Percentiles rank a stretch among this genome's conserved stretches.
Conservation (phyloP, 2,329 filamentous ascomycete species). For the Pseudofabraea citricarpa region DNA sequence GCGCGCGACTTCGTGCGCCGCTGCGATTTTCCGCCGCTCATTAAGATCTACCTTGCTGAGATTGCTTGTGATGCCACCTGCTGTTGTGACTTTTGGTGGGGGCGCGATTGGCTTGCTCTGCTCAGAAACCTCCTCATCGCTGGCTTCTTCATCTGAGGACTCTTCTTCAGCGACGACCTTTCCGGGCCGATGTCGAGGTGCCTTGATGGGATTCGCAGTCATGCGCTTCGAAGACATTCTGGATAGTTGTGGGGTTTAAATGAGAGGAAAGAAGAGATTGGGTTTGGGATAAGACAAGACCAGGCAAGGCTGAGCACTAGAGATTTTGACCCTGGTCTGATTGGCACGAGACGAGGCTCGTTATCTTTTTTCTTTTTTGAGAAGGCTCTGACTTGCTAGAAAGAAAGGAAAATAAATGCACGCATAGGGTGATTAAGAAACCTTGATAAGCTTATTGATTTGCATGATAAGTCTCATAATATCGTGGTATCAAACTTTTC, state of each 20-base stretch:
- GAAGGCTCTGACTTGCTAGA: too few species aligned
- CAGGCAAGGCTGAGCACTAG: background rate
- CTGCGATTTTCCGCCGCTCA: constrained; percentile 39
- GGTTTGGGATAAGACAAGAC: background rate
- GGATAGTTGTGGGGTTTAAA: constrained; percentile 1
- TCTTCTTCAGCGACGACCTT: constrained; percentile 56
- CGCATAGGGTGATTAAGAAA: too few species aligned
- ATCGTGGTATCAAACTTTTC: constrained; percentile 16
- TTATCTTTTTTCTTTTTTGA: too few species aligned
- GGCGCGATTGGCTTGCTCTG: constrained; percentile 37
- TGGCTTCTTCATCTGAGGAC: constrained; percentile 44
- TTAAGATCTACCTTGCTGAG: constrained; percentile 48
- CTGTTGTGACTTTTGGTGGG: constrained; percentile 52
- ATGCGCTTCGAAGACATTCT: constrained; percentile 73
- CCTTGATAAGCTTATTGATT: background rate
- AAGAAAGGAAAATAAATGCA: too few species aligned
- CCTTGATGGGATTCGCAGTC: constrained; percentile 83
- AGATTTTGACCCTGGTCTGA: background rate
- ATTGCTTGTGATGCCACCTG: constrained; percentile 51
- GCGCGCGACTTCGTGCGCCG: constrained; percentile 41
- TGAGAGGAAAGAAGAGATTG: background rate
- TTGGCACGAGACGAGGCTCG: background rate
- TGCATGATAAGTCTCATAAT: constrained; percentile 3
- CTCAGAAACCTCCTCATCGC: constrained; percentile 36
- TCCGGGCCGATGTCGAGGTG: constrained; percentile 79